Percentiles rank a stretch among this genome's conserved stretches.
phyloP scores from a whole-genome alignment of 1,139 yeast genomes.

The Saccharomycopsis phalli region DNA sequence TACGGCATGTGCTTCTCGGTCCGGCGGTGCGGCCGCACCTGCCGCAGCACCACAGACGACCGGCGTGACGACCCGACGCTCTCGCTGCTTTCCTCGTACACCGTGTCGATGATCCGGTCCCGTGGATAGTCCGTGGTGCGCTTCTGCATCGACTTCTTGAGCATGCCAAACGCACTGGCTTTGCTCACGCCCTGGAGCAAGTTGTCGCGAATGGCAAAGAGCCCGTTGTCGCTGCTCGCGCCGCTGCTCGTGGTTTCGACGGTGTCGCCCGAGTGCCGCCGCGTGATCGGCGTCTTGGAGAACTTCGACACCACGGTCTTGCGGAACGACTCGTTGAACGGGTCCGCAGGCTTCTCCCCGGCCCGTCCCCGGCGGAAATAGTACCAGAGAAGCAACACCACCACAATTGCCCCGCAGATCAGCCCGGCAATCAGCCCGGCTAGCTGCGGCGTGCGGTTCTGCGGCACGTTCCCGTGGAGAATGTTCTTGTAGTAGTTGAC shows the following conservation, averaged over 20 bases:
- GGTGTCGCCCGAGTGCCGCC: constrained; percentile 21
- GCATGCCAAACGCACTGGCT: background rate
- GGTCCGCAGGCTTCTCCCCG: constrained; percentile 1
- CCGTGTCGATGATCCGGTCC: constrained; percentile 26
- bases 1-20: background rate
- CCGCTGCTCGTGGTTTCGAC: background rate
- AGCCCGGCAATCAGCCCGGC: constrained; percentile 40
- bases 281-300: constrained; percentile 1
- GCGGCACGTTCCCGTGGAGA: constrained; percentile 21
- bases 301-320: background rate
- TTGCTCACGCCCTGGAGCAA: constrained; percentile 11
- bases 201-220: constrained; percentile 17
- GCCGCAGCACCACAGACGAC: too few species aligned
- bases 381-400: constrained; percentile 7
- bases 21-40: background rate
- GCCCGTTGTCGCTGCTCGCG: constrained; percentile 17
- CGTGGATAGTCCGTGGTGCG: constrained; percentile 20
- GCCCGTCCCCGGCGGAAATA: constrained; percentile 16
- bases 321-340: constrained; percentile 1
- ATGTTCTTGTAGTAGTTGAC: constrained; percentile 24
- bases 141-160: background rate
- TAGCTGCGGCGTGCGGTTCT: constrained; percentile 24
- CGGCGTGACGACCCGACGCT: constrained; percentile 9
- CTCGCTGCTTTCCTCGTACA: constrained; percentile 25
- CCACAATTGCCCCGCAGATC: constrained; percentile 29